Evolutionary conservation across 495 filamentous ascomycete species (phyloP).

Genomic region (Penicillium coprophilum): DNA sequence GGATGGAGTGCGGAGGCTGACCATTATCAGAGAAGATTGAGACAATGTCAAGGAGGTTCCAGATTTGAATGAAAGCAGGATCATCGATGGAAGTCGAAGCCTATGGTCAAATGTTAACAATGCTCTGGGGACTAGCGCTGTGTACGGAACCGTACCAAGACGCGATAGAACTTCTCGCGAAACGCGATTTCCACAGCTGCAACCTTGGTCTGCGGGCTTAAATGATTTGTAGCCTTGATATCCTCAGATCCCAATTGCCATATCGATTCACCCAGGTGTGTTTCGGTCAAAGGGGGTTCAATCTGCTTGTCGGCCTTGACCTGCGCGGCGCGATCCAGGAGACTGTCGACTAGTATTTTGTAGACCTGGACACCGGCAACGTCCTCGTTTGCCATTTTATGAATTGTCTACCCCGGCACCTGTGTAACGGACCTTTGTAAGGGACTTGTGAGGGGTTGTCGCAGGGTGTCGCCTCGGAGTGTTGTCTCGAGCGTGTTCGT

Average conservation of each 20-base stretch:
- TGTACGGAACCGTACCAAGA: slow-evolving; percentile 57
- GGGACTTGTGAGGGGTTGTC: not conserved
- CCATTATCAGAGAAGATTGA: slow-evolving; percentile 80
- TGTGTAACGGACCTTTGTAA: too few species aligned
- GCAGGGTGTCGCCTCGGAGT: not conserved
- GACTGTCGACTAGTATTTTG: slow-evolving; percentile 53
- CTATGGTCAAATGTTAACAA: slow-evolving; percentile 40
- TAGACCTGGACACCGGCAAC: slow-evolving; percentile 57
- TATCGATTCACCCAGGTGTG: slow-evolving; percentile 41
- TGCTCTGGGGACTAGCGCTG: not conserved
- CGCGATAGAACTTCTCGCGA: slow-evolving; percentile 70
- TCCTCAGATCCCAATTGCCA: slow-evolving; percentile 37
- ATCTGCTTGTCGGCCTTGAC: slow-evolving; percentile 66
- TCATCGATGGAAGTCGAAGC: slow-evolving; percentile 69
- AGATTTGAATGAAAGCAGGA: slow-evolving; percentile 74
- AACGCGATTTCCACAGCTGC: slow-evolving; percentile 77
- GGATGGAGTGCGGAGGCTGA: slow-evolving; percentile 30
- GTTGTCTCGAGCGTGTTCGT: not conserved
- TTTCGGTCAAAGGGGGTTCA: slow-evolving; percentile 73
- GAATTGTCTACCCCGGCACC: not conserved
- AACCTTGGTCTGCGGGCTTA: slow-evolving; percentile 50
- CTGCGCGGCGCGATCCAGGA: slow-evolving; percentile 62
- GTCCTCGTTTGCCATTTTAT: slow-evolving; percentile 51
- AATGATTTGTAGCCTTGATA: slow-evolving; percentile 22
- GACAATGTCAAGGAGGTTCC: slow-evolving; percentile 90